Base-by-base conservation (phyloP, 2,329 filamentous ascomycete genomes). In the Venturia effusa region DNA sequence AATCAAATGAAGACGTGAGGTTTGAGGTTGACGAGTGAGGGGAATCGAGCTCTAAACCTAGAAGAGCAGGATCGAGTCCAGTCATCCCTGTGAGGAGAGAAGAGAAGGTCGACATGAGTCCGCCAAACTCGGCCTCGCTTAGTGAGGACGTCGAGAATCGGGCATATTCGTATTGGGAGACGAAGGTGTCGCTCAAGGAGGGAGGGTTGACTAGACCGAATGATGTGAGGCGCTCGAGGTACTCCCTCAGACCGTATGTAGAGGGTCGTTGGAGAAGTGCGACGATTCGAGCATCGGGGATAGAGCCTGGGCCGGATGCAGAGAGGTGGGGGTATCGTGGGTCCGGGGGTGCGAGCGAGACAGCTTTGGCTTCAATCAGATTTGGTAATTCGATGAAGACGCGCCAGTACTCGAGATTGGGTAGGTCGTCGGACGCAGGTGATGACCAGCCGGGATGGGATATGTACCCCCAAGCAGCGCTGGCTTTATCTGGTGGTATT, bases 361-460 rank as follows among this genome's bases (percentile, higher is more conserved):
- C 85, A 0, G 92, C 93, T 74, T 93, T 93, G 11, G 90, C 93
- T 77, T 97, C 93, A 67, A 97, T 89, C 34, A 97, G 81, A 71
- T 95, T 88, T 1, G 92, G 90, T 30, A 99, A 80, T 74, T 97
- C 93, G 43, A 83, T 81, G 22, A 97, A 80, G 30, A 99, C 90
- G 1, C 86, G 85, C 69, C 81, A 83, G 74, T 96, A 97, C 67
- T 95, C 86, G n/a, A 97, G 77, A 70, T 90, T 85, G 4, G 90
- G 86, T 22, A 94, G 77, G 71, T 94, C 89, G 10, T 83, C 78
- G 0, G 85, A 88, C 37, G 84, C 83, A 6, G 93, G 93, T 1
- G 91, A 89, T 1, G 88, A 88, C 93, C 94, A 97, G 61, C 93
- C 94, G 19, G 86, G 80, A 72, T 99, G 94, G 66, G 89, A 84